phyloP scores from a whole-genome alignment of 768 basidiomycete species.

The Lactarius tabidus region DNA sequence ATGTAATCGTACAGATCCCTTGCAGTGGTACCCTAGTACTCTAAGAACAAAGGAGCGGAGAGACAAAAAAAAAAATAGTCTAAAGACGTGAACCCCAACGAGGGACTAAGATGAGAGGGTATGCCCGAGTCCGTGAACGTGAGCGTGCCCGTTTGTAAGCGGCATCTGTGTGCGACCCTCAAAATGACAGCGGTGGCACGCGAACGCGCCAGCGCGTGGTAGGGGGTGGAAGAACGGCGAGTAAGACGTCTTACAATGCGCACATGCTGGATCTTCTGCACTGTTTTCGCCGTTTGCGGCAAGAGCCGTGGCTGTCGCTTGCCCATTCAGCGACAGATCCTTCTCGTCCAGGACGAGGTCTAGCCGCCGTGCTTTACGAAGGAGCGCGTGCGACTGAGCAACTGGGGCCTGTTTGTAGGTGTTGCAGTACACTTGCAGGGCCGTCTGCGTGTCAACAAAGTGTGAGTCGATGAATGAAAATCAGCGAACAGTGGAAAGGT shows the following conservation, averaged over 20 bases:
- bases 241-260: slow-evolving; percentile 59
- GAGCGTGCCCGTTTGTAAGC: slow-evolving; percentile 22
- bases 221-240: slow-evolving; percentile 71
- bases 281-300: slow-evolving; percentile 1
- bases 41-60: slow-evolving; percentile 9
- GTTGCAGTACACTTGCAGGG: slow-evolving; percentile 82
- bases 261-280: slow-evolving; percentile 43
- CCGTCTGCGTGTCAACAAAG: slow-evolving; percentile 51
- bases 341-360: slow-evolving; percentile 59
- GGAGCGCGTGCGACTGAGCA: slow-evolving; percentile 72
- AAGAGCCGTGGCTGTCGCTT: background rate
- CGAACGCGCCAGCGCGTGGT: slow-evolving; percentile 30
- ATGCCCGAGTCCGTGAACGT: slow-evolving; percentile 4
- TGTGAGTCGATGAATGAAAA: background rate
- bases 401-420: slow-evolving; percentile 78
- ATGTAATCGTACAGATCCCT: slow-evolving; percentile 26
- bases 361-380: slow-evolving; percentile 84
- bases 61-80: slow-evolving; percentile 6
- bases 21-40: slow-evolving; percentile 16
- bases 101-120: slow-evolving; percentile 1
- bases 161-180: slow-evolving; percentile 27
- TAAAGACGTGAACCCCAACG: background rate
- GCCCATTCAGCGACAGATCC: slow-evolving; percentile 25
- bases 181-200: slow-evolving; percentile 47
- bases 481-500: background rate